A percentile compares a stretch with the other conserved stretches of the same genome.
Evolutionary conservation across 164 flowering plant species (phyloP).

Genomic region (Umbellularia californica): DNA sequence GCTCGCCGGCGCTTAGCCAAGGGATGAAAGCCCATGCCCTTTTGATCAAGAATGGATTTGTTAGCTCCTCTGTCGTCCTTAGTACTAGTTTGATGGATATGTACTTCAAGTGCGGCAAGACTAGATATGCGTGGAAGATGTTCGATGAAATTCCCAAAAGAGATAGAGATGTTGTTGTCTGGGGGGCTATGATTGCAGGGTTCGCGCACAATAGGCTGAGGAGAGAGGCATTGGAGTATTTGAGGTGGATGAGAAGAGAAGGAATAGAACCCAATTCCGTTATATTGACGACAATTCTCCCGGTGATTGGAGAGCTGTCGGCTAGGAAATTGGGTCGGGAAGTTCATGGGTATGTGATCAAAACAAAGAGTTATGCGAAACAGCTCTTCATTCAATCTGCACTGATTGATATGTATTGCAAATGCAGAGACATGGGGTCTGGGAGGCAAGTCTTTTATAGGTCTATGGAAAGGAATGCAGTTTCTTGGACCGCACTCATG

Average conservation of each 20-base stretch:
- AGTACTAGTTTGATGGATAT: constrained; percentile 74
- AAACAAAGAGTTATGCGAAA: constrained; percentile 40
- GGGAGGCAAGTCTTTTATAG: constrained; percentile 65
- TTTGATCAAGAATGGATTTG: constrained; percentile 69
- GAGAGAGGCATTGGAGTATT: constrained; percentile 53
- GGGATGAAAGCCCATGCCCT: constrained; percentile 67
- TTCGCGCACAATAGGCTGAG: constrained; percentile 68
- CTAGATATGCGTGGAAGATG: constrained; percentile 52
- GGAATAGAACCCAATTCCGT: constrained; percentile 65
- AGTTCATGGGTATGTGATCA: constrained; percentile 70
- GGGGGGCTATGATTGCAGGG: constrained; percentile 89
- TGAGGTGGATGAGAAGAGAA: constrained; percentile 56
- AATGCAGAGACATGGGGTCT: constrained; percentile 64
- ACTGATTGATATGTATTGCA: constrained; percentile 85
- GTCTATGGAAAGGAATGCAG: constrained; percentile 53
- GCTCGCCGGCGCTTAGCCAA: constrained; percentile 45
- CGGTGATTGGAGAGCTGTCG: constrained; percentile 58
- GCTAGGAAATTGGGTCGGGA: constrained; percentile 54
- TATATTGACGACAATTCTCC: constrained; percentile 58
- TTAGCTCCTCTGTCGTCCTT: constrained; percentile 32
- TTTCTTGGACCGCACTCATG: constrained; percentile 86
- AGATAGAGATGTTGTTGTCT: constrained; percentile 64
- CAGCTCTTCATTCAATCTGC: constrained; percentile 60
- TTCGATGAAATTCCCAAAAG: constrained; percentile 55
- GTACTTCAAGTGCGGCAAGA: constrained; percentile 81